A percentile compares a stretch with the other conserved stretches of the same genome.
phyloP scores from a whole-genome alignment of 2,329 filamentous ascomycete genomes.

The Beauveria medogensis region DNA sequence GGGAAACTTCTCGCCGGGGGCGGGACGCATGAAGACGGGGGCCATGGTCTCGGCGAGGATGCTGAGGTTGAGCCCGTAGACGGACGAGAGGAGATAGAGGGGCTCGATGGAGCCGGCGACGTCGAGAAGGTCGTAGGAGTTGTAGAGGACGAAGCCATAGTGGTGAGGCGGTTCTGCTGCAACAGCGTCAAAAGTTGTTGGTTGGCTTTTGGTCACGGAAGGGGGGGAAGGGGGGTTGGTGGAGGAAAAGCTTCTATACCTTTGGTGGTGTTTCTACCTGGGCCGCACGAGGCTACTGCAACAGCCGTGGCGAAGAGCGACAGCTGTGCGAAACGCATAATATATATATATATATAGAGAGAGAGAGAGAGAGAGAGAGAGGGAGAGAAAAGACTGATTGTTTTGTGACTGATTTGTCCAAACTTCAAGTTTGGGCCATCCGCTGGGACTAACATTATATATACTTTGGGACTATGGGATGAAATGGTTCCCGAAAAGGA shows the following conservation, averaged over 20 bases:
- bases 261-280: not conserved
- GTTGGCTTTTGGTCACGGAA: not conserved
- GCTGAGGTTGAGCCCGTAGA: slow-evolving; percentile 25
- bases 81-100: slow-evolving; percentile 30
- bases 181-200: not conserved
- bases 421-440: not conserved
- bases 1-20: slow-evolving; percentile 12
- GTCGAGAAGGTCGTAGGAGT: slow-evolving; percentile 18
- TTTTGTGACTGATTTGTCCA: not conserved
- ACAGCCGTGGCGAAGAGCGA: not conserved
- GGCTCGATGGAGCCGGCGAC: slow-evolving; percentile 37
- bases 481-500: too few relatives aligned
- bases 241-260: not conserved
- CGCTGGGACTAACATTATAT: not conserved
- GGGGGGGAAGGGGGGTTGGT: not conserved
- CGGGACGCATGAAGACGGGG: slow-evolving; percentile 28
- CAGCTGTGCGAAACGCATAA: not conserved
- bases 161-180: not conserved
- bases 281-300: not conserved
- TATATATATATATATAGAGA: not conserved
- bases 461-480: not conserved
- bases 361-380: too few relatives aligned
- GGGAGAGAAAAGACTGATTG: not conserved
- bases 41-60: slow-evolving; percentile 30
- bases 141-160: slow-evolving; percentile 1